phyloP scores from a whole-genome alignment of 2,329 filamentous ascomycete species.

The Coniochaeta sp. region DNA sequence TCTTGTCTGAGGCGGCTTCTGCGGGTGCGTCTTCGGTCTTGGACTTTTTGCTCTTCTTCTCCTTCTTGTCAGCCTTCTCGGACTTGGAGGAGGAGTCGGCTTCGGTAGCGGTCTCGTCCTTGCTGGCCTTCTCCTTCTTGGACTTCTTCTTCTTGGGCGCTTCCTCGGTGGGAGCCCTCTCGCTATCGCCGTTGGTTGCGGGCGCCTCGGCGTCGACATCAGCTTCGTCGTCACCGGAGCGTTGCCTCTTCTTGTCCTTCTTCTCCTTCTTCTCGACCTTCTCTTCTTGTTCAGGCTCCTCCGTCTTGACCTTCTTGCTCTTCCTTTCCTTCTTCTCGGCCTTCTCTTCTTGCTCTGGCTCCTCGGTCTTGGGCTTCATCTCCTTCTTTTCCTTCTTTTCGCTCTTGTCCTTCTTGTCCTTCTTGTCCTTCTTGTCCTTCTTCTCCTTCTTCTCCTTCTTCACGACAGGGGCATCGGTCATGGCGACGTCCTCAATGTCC shows the following conservation, averaged over 20 bases:
- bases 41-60: slow-evolving; percentile 13
- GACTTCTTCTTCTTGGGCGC: slow-evolving; percentile 11
- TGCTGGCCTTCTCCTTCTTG: slow-evolving; percentile 8
- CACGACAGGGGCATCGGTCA: neutral
- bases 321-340: slow-evolving; percentile 14
- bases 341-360: slow-evolving; percentile 21
- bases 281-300: neutral
- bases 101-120: slow-evolving; percentile 12
- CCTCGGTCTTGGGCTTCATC: slow-evolving; percentile 15
- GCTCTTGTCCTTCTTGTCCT: too few relatives aligned
- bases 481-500: neutral
- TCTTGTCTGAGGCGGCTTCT: slow-evolving; percentile 8
- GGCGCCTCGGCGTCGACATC: slow-evolving; percentile 8
- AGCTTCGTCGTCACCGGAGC: slow-evolving; percentile 18
- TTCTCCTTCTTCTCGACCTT: slow-evolving; percentile 7
- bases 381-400: too few relatives aligned
- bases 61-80: slow-evolving; percentile 14
- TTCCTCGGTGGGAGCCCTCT: neutral
- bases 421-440: too few relatives aligned
- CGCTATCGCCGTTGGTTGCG: neutral
- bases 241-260: slow-evolving; percentile 32
- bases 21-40: slow-evolving; percentile 8
- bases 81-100: slow-evolving; percentile 14
- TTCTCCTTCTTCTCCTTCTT: too few relatives aligned
- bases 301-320: slow-evolving; percentile 22